Evolutionary conservation across 108 stramenopile genomes (phyloP), one percentile per base, ranked within the genome.

Genomic region (Pseudonitzschia multiseries): DNA sequence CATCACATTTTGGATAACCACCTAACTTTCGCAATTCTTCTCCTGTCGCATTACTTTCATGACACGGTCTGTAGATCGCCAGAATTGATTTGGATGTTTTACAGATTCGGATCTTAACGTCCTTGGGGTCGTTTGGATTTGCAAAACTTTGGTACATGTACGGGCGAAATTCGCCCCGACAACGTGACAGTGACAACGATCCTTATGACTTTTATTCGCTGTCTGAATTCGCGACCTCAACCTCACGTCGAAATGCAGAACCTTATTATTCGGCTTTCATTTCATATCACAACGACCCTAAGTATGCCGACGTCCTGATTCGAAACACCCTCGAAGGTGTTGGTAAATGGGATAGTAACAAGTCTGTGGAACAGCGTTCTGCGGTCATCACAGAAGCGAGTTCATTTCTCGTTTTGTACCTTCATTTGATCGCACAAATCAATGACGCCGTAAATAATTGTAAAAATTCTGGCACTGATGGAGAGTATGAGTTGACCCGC

Each of bases 31-130:
- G 9, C 0, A 33, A 40, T 62, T 40, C 32, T 17, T 14, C 31
- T n/a, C 32, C 33, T 40, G 10, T 62, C 54, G 12, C 14, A 68
- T 40, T 12, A 15, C 24, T 33, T 68, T 65, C 10, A 0, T 75
- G 13, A 20, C 43, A 27, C 32, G 22, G 27, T 3, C 4, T 31
- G 18, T 28, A 78, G 72, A 57, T 81, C 43, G 71, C 78, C 14
- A 22, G 51, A 20, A 80, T 84, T 42, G 93, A 94, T 71, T 74
- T 94, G 76, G 93, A 94, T 75, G 77, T 94, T 54, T 46, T 77
- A n/a, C 87, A 87, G 64, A 48, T 87, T 32, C 53, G 79, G 13
- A 77, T 83, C 57, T 67, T 87, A 61, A 72, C 78, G 1, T 63
- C 64, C 33, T 15, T 83, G 69, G 76, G 78, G 8, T 72, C 60